phyloP scores from a whole-genome alignment of 163 green algal species.

The Scenedesmus sp. region DNA sequence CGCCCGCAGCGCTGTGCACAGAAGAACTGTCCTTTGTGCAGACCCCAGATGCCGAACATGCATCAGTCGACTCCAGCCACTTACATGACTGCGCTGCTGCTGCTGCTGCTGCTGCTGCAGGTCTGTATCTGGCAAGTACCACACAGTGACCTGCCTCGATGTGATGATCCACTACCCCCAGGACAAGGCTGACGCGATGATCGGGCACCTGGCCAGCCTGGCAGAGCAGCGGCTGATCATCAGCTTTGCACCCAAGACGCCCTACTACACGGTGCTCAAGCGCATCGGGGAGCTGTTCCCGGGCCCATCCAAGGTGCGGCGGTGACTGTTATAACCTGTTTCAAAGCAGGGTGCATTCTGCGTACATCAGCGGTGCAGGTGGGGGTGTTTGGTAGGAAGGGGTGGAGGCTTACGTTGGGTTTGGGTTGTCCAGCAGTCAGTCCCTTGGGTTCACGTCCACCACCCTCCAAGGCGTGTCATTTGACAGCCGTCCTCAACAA shows the following conservation, averaged over 20 bases:
- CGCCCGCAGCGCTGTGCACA: not conserved
- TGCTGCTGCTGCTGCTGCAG: conserved; percentile 1
- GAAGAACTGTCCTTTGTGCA: not conserved
- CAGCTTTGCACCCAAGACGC: conserved; percentile 96
- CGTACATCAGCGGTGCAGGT: not conserved
- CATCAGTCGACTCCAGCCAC: too few species aligned
- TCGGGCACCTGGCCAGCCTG: conserved; percentile 92
- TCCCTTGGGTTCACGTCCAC: too few species aligned
- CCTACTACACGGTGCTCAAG: conserved; percentile 89
- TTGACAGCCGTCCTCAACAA: too few species aligned
- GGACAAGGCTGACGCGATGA: conserved; percentile 95
- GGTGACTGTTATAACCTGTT: too few species aligned
- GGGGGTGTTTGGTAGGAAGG: not conserved
- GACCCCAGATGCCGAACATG: too few species aligned
- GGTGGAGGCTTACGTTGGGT: not conserved
- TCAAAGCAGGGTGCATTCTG: too few species aligned
- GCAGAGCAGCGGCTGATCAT: conserved; percentile 93
- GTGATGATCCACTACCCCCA: conserved; percentile 99
- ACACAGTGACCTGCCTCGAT: conserved; percentile 98
- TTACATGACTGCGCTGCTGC: not conserved
- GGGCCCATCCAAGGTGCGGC: conserved; percentile 88
- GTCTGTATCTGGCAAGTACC: conserved; percentile 86
- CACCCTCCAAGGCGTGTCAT: too few species aligned
- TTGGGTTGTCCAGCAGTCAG: not conserved
- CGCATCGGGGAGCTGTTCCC: conserved; percentile 98